These are phyloP conservation scores for Galerina marginata DNA, from an alignment of 768 basidiomycete genomes.

Conservation along the genomic window DNA sequence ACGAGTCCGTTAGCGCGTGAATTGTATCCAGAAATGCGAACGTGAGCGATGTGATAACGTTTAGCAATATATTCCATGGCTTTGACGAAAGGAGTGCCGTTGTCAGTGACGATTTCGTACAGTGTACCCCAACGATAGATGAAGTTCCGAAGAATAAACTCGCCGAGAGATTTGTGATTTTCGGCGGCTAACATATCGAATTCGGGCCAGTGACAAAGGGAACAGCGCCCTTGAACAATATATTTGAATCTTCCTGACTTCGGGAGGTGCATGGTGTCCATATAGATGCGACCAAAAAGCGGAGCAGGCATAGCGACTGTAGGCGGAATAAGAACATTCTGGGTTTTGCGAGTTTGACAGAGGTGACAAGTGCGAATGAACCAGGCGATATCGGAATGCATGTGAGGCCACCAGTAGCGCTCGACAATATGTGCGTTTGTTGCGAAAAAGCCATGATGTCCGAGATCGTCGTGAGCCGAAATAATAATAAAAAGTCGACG, in stretches of 20 bases:
- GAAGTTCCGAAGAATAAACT: constrained; percentile 34
- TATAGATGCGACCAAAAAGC: constrained; percentile 40
- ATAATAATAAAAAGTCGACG: constrained; percentile 24
- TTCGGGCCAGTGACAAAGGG: constrained; percentile 39
- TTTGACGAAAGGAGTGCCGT: constrained; percentile 25
- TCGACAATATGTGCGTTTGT: constrained; percentile 24
- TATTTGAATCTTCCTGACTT: constrained; percentile 34
- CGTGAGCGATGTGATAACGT: constrained; percentile 40
- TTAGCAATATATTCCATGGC: constrained; percentile 15
- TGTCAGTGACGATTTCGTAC: constrained; percentile 44
- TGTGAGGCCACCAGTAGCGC: constrained; percentile 37
- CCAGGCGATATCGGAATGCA: constrained; percentile 29
- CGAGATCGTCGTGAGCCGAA: constrained; percentile 29
- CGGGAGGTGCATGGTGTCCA: constrained; percentile 49
- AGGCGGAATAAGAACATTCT: constrained; percentile 29
- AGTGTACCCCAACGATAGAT: constrained; percentile 39
- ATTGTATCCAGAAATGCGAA: constrained; percentile 48
- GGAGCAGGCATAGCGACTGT: constrained; percentile 27
- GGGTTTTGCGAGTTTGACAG: constrained; percentile 30
- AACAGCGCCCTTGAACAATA: constrained; percentile 42
- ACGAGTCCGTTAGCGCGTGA: constrained; percentile 40
- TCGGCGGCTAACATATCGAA: constrained; percentile 31
- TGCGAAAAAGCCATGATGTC: constrained; percentile 33
- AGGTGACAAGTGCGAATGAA: constrained; percentile 32
- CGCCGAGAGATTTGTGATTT: constrained; percentile 27